Evolutionary conservation across 345 rosid species (phyloP).

Genomic region (Angophora floribunda): DNA sequence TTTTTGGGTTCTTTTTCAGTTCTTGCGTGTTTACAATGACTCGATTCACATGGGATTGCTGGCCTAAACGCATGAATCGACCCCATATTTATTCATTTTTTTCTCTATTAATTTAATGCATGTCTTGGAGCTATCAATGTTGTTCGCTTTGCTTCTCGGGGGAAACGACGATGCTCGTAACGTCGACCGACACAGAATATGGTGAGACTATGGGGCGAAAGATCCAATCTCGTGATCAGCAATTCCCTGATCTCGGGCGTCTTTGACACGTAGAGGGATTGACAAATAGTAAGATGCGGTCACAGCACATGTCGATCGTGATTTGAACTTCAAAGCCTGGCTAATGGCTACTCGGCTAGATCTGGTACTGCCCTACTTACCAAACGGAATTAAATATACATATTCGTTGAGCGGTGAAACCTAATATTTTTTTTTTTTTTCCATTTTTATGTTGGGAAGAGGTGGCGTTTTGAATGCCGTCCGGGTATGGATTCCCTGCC

Average conservation of each 20-base stretch:
- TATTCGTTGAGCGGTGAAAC: not conserved
- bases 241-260: not conserved
- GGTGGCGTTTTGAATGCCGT: not conserved
- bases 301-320: not conserved
- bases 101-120: not conserved
- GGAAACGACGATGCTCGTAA: not conserved
- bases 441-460: not conserved
- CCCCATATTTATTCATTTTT: not conserved
- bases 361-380: not conserved
- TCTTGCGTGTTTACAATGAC: not conserved
- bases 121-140: not conserved
- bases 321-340: not conserved
- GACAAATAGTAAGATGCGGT: not conserved
- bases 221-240: not conserved
- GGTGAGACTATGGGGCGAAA: not conserved
- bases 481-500: not conserved
- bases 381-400: not conserved
- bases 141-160: not conserved
- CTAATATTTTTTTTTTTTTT: not conserved
- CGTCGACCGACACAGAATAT: not conserved
- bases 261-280: not conserved
- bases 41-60: not conserved
- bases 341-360: not conserved
- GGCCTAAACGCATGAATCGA: not conserved
- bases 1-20: not conserved